phyloP scores from a whole-genome alignment of 345 rosid species.

The Salix exigua region DNA sequence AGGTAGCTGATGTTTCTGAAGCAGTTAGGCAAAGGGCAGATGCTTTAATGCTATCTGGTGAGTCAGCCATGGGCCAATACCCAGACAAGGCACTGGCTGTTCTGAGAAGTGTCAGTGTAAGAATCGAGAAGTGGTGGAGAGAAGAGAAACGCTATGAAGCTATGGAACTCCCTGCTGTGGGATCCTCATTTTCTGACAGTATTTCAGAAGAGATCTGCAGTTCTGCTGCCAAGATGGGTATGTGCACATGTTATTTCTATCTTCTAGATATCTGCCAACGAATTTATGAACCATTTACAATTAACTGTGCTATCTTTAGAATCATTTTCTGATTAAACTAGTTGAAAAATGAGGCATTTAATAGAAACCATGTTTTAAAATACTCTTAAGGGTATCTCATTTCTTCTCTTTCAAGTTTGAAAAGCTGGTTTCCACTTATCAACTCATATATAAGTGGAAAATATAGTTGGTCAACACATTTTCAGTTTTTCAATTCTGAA shows the following conservation, averaged over 20 bases:
- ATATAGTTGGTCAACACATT: too few species aligned
- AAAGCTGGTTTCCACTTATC: too few species aligned
- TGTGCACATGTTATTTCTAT: constrained; percentile 12
- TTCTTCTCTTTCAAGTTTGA: too few species aligned
- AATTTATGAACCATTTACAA: not conserved
- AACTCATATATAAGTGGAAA: too few species aligned
- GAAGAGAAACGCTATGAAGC: constrained; percentile 85
- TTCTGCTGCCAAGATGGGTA: constrained; percentile 99
- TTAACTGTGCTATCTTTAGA: not conserved
- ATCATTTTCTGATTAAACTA: not conserved
- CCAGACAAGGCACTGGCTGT: constrained; percentile 95
- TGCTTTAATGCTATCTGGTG: constrained; percentile 98
- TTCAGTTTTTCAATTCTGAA: too few species aligned
- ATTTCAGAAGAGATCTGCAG: constrained; percentile 95
- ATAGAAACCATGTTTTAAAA: not conserved
- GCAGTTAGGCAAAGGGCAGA: constrained; percentile 98
- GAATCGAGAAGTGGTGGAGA: constrained; percentile 99
- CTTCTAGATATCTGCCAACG: not conserved
- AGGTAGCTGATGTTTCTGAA: constrained; percentile 98
- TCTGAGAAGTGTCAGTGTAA: constrained; percentile 84
- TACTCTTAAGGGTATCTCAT: not conserved
- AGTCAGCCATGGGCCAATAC: constrained; percentile 99
- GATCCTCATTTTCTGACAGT: constrained; percentile 64
- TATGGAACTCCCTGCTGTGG: constrained; percentile 63
- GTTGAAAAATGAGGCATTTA: not conserved